Base-by-base conservation (phyloP, 176 grass and related monocot genomes). In the Musa acuminata region DNA sequence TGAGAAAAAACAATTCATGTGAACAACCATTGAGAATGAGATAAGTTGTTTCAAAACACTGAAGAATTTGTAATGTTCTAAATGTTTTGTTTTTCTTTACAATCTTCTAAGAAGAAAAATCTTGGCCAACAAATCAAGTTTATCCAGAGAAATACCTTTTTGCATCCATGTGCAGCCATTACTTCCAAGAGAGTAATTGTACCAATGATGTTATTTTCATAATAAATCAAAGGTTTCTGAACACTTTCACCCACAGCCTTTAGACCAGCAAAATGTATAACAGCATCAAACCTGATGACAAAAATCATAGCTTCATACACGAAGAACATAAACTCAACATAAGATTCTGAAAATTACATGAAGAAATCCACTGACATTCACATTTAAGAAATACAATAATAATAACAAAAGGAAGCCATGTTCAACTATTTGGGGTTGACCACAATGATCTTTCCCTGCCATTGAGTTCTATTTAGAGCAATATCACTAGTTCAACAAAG, bases 111-210 rank as follows among this genome's bases (percentile, higher is more conserved):
- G 24, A 67, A 29, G 11, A 23, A 67, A 65, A 65, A 43, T 29
- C 25, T 43, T 60, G 17, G 57, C 57, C 17, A 17, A 35, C 12
- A 17, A 43, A 67, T 26, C 13, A 67, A 67, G 24, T 16, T 67
- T 51, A 21, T 50, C 21, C 4, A 70, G 16, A 70, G 6, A 0
- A 6, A 13, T 51, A 70, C 67, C 43, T 70, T 70, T 19, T 70
- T 70, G 67, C 67, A 70, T 9, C 48, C 67, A 70, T 70, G 43
- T n/a, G 67, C 67, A 20, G 67, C 67, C 67, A 70, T 70, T 49
- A 70, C 67, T 51, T 70, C 67, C 67, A 70, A 70, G 51, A 70
- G 67, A 70, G 67, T 70, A 70, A 70, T 51, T 70, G 67, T 70
- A 50, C 67, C 67, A 70, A 70, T 22, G 48, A 70, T 49, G 48